Conservation (phyloP, 2,329 filamentous ascomycete species). For the Cladobotryum protrusum region DNA sequence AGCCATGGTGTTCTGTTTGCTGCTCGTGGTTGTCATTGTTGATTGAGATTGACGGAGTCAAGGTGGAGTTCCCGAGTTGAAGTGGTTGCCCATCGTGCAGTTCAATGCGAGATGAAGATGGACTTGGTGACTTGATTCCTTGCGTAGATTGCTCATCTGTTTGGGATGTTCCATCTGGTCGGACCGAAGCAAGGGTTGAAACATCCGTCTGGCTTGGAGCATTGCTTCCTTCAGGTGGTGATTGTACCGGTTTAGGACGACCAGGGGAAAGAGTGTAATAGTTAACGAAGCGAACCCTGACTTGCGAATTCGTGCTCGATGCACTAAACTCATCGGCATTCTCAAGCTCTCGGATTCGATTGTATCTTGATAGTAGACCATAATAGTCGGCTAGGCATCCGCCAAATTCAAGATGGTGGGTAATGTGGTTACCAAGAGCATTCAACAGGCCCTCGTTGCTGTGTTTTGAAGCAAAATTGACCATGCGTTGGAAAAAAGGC, state of each 20-base stretch:
- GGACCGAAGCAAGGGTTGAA: neutral
- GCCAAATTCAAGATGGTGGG: constrained; percentile 79
- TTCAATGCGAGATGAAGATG: no score
- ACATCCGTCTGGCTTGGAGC: constrained; percentile 5
- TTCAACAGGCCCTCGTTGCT: constrained; percentile 59
- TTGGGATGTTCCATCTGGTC: neutral
- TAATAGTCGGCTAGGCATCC: constrained; percentile 71
- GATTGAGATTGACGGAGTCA: no score
- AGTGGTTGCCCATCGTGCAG: neutral
- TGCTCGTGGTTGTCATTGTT: no score
- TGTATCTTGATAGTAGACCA: constrained; percentile 64
- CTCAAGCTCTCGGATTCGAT: constrained; percentile 63
- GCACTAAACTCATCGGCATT: constrained; percentile 53
- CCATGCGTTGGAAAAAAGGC: constrained; percentile 59
- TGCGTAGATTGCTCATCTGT: neutral
- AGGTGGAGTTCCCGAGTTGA: neutral
- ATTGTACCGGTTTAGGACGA: constrained; percentile 44
- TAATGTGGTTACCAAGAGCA: constrained; percentile 66
- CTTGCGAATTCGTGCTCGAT: constrained; percentile 22
- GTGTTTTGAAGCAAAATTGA: constrained; percentile 80
- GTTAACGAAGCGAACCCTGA: constrained; percentile 72
- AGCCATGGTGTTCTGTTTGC: no score
- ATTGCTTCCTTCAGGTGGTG: constrained; percentile 5
- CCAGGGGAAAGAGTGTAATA: constrained; percentile 88
- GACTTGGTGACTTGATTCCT: neutral